These are phyloP conservation scores for Suillus tomentosus DNA, from an alignment of 768 basidiomycete species.

Conservation along the genomic window DNA sequence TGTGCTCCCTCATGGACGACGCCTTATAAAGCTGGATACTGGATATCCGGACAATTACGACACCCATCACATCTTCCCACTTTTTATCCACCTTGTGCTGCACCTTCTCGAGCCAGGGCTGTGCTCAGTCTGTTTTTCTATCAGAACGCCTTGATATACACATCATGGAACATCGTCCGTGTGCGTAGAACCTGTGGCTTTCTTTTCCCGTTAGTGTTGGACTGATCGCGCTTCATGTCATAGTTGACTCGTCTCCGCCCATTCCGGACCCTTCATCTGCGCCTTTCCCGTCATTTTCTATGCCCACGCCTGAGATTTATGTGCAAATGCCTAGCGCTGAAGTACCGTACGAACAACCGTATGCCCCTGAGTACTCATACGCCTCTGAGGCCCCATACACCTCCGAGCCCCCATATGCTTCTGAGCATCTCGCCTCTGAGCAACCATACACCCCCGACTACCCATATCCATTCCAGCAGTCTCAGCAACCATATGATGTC, in stretches of 20 bases:
- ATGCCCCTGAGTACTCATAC: neutral
- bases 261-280: neutral
- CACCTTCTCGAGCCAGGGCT: neutral
- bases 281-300: neutral
- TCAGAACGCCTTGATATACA: neutral
- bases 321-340: neutral
- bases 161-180: neutral
- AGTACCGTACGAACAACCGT: neutral
- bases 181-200: neutral
- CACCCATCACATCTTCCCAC: neutral
- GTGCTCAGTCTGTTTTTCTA: neutral
- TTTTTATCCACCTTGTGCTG: neutral
- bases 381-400: neutral
- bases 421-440: conserved; percentile 4
- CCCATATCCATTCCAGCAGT: neutral
- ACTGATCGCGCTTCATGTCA: neutral
- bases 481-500: neutral
- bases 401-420: neutral
- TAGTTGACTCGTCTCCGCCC: neutral
- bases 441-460: neutral
- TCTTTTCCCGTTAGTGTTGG: neutral
- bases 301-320: neutral
- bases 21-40: neutral
- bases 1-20: neutral
- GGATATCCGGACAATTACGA: neutral